phyloP scores from a whole-genome alignment of 2,329 filamentous ascomycete species.

The Hortaea werneckii region DNA sequence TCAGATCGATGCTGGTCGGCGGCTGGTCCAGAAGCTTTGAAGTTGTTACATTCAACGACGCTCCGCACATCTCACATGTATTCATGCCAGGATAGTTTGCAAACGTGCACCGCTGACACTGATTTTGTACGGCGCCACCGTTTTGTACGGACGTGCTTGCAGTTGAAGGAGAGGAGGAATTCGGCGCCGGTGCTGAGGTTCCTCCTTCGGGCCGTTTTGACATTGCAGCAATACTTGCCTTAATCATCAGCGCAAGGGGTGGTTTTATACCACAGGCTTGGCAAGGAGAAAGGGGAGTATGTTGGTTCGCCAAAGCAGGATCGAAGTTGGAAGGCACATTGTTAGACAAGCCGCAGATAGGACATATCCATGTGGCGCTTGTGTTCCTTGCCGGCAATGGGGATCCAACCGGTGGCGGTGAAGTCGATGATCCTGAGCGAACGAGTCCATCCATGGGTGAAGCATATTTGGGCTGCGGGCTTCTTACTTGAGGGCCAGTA shows the following conservation, averaged over 20 bases:
- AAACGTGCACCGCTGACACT: slow-evolving; percentile 84
- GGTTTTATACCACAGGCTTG: slow-evolving; percentile 91
- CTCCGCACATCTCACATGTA: slow-evolving; percentile 85
- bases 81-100: slow-evolving; percentile 79
- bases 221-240: slow-evolving; percentile 72
- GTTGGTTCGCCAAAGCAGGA: slow-evolving; percentile 64
- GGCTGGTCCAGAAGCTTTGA: slow-evolving; percentile 21
- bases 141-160: neutral
- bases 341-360: slow-evolving; percentile 92
- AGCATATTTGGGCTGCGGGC: slow-evolving; percentile 37
- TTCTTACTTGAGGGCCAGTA: slow-evolving; percentile 44
- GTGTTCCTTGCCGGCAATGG: slow-evolving; percentile 36
- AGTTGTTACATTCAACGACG: slow-evolving; percentile 48
- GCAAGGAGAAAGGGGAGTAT: slow-evolving; percentile 76
- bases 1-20: slow-evolving; percentile 44
- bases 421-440: slow-evolving; percentile 39
- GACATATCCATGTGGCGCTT: slow-evolving; percentile 84
- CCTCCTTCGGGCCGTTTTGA: slow-evolving; percentile 40
- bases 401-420: slow-evolving; percentile 30
- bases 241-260: slow-evolving; percentile 68
- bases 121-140: neutral
- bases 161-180: neutral
- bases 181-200: neutral
- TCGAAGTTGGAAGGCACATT: slow-evolving; percentile 90
- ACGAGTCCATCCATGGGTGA: slow-evolving; percentile 32